Evolutionary conservation across 139 green algal genomes (phyloP), one percentile per base, ranked within the genome.

Genomic region (Chlorella sp.): DNA sequence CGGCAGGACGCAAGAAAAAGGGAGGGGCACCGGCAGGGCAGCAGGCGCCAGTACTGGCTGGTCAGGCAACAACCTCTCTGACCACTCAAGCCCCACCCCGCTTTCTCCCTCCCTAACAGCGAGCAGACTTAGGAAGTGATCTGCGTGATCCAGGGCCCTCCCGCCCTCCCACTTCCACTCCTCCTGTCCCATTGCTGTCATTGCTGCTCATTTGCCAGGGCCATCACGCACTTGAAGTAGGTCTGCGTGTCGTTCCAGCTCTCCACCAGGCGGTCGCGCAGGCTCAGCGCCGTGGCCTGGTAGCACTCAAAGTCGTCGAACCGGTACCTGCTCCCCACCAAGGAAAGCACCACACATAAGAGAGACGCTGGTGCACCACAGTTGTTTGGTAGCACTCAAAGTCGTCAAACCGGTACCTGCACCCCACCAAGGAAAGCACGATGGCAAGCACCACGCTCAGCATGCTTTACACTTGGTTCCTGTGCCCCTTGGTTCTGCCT

Each of bases 201-300:
- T 59, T 59, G 17, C 49, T 26, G 10, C 14, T 17, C 49, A 26
- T 10, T 26, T 31, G 5, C 20, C 20, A 66, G 59, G 24, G 10
- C 5, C 34, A 77, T 74, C 42, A 77, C 77, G 49, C 81, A 93
- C 88, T 92, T 95, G 85, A 97, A 95, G 82, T 93, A 94, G 26
- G 90, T 90, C 84, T 98, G 90, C 0, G 95, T 98, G 86, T 99
- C 95, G 77, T 99, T 99, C 95, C 95, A 99, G 63, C 83, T 85
- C 88, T 99, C 95, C 61, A 99, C 98, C 33, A 99, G 87, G 27
- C 95, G 80, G 83, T 99, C 95, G 5, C 95, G 81, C 63, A 98
- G 83, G 35, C 75, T 89, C 71, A 94, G 88, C 5, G 93, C 83
- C 2, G 91, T 93, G 1, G 93, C 94, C 85, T 96, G 91, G 84